Percentiles rank a stretch among this genome's conserved stretches.
phyloP scores from a whole-genome alignment of 495 filamentous ascomycete species.

The Letharia lupina region DNA sequence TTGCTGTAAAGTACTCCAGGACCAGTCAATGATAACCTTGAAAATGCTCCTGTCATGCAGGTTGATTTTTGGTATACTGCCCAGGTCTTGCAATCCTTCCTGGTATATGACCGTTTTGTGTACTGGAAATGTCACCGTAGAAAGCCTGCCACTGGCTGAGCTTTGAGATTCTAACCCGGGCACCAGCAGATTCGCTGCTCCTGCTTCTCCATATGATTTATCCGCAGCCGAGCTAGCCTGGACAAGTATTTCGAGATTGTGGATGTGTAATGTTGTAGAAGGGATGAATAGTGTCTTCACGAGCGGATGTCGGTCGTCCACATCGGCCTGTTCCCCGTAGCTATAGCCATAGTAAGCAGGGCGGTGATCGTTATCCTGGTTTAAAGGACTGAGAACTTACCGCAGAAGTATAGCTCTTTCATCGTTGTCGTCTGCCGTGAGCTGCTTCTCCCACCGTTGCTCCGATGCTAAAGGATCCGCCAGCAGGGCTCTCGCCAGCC shows the following conservation, averaged over 20 bases:
- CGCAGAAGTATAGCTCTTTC: constrained; percentile 49
- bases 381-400: constrained; percentile 29
- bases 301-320: constrained; percentile 37
- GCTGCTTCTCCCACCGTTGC: constrained; percentile 60
- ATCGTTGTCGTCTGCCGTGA: constrained; percentile 43
- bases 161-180: constrained; percentile 62
- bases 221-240: constrained; percentile 42
- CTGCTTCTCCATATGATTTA: constrained; percentile 34
- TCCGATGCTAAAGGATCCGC: constrained; percentile 65
- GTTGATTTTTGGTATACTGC: constrained; percentile 42
- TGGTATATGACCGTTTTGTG: constrained; percentile 73
- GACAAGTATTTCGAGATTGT: constrained; percentile 74
- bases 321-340: constrained; percentile 42
- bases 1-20: constrained; percentile 26
- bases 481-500: constrained; percentile 61
- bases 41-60: constrained; percentile 38
- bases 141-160: constrained; percentile 50
- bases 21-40: constrained; percentile 46
- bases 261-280: constrained; percentile 55
- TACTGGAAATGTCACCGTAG: constrained; percentile 68
- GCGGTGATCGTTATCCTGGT: background rate
- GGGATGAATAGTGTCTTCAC: constrained; percentile 54
- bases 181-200: constrained; percentile 51
- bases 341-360: constrained; percentile 30
- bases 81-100: constrained; percentile 50